These are phyloP conservation scores for Gomphus sp. DNA, from an alignment of 1,284 basidiomycete species.

Conservation along the genomic window DNA sequence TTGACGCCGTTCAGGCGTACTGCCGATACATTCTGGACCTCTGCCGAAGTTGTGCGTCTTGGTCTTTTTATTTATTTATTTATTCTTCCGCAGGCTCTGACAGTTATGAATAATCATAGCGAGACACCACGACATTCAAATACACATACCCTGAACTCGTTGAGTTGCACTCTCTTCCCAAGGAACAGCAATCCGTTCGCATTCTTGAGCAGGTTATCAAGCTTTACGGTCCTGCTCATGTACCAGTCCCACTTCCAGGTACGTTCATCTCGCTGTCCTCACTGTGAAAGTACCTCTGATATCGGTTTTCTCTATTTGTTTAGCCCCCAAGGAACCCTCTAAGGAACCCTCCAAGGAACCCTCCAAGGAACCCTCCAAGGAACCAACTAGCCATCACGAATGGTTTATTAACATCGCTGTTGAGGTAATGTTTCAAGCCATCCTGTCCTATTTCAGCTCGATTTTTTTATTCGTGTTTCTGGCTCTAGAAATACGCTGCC, in stretches of 20 bases:
- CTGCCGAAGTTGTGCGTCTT: neutral
- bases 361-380: too few species aligned
- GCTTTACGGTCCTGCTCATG: neutral
- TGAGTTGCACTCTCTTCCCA: neutral
- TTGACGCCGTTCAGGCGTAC: constrained; percentile 1
- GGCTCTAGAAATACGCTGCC: constrained; percentile 8
- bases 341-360: too few species aligned
- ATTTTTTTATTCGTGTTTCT: neutral
- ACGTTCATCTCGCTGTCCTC: neutral
- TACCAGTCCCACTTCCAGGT: neutral
- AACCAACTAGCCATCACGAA: constrained; percentile 2
- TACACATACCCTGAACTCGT: constrained; percentile 1
- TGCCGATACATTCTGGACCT: neutral
- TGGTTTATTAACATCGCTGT: constrained; percentile 3
- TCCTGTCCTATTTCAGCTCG: neutral
- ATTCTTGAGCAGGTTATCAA: neutral
- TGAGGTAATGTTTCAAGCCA: neutral
- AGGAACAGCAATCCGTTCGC: neutral
- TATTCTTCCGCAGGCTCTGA: too few species aligned
- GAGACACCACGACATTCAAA: neutral
- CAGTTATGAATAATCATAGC: neutral
- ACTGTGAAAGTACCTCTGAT: neutral
- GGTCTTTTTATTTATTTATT: neutral
- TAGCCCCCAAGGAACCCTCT: too few species aligned
- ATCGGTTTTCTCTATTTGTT: neutral